phyloP scores from a whole-genome alignment of 23 red algal species.

The Gracilaria vermiculophylla region DNA sequence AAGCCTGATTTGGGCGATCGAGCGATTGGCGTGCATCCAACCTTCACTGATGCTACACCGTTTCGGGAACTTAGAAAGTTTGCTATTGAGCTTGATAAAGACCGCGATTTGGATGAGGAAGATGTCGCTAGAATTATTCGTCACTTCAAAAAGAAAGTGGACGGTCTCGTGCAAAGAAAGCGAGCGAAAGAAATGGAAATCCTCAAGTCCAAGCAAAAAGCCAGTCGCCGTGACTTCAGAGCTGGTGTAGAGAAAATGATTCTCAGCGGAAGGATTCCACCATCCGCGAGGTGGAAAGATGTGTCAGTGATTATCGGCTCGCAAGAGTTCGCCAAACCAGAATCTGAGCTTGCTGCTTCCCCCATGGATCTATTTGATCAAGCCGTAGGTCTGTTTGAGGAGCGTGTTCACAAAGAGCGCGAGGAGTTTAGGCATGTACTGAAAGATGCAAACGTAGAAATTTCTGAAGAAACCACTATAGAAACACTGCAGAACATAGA shows the following conservation, averaged over 20 bases:
- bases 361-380: slow-evolving; percentile 32
- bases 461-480: slow-evolving; percentile 47
- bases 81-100: background rate
- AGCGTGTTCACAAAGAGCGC: slow-evolving; percentile 29
- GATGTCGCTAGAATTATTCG: slow-evolving; percentile 31
- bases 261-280: slow-evolving; percentile 28
- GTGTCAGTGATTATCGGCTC: slow-evolving; percentile 37
- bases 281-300: slow-evolving; percentile 52
- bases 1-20: background rate
- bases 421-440: slow-evolving; percentile 47
- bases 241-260: slow-evolving; percentile 51
- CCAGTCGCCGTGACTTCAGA: slow-evolving; percentile 5
- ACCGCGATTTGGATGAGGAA: slow-evolving; percentile 9
- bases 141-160: slow-evolving; percentile 21
- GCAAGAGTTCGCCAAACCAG: slow-evolving; percentile 47
- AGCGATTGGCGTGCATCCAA: background rate
- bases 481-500: slow-evolving; percentile 33
- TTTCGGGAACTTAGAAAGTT: slow-evolving; percentile 46
- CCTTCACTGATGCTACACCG: slow-evolving; percentile 52
- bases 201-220: slow-evolving; percentile 1
- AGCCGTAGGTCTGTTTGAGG: slow-evolving; percentile 37
- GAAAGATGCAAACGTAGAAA: slow-evolving; percentile 39
- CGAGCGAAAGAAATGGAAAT: slow-evolving; percentile 25
- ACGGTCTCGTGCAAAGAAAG: slow-evolving; percentile 25
- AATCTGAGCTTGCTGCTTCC: slow-evolving; percentile 28